Conservation (phyloP, 23 red algal species). For the Cyanidium caldarium region DNA sequence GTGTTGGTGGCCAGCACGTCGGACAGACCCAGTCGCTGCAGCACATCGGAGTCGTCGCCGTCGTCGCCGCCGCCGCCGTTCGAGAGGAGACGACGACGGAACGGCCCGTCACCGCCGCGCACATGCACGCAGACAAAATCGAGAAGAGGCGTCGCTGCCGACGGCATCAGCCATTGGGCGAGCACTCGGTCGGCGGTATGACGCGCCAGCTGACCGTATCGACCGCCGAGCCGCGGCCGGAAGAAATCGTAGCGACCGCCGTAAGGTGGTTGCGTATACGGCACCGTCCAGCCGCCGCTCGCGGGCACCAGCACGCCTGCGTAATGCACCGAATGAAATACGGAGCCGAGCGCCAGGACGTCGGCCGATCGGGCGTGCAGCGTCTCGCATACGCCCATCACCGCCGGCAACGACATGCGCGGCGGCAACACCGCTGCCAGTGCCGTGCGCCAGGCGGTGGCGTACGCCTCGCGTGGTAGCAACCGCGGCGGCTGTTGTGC, state of each 20-base stretch:
- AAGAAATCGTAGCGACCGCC: neutral
- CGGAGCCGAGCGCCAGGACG: neutral
- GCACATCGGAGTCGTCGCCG: neutral
- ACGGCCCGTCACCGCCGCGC: neutral
- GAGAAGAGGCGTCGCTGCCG: neutral
- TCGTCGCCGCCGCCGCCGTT: neutral
- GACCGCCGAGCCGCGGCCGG: neutral
- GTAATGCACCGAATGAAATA: neutral
- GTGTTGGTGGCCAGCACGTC: neutral
- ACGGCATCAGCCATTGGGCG: neutral
- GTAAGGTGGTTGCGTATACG: neutral
- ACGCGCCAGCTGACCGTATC: neutral
- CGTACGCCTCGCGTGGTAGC: neutral
- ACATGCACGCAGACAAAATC: neutral
- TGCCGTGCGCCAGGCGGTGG: neutral
- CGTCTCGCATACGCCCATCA: neutral
- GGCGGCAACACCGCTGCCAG: neutral
- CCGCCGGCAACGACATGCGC: neutral
- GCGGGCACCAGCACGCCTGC: neutral
- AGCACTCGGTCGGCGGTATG: neutral
- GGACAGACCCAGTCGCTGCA: neutral
- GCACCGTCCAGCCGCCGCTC: neutral
- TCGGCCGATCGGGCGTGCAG: neutral
- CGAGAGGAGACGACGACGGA: neutral
- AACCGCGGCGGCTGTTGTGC: neutral